Evolutionary conservation across 805 yeast species (phyloP).

Genomic region (Saccharomyces mikatae): DNA sequence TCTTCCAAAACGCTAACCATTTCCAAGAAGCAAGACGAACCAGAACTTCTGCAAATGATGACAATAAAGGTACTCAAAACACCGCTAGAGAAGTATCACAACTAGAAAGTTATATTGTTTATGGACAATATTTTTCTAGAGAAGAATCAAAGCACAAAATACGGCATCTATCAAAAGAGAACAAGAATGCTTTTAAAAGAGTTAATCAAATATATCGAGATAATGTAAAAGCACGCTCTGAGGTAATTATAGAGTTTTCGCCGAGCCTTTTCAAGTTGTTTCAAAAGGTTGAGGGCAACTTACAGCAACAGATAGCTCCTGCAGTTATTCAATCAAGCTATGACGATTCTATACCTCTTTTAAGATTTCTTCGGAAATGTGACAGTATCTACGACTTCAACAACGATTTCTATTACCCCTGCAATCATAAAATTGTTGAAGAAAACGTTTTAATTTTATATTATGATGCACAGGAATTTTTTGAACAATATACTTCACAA

Average conservation of each 20-base stretch:
- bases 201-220: constrained; percentile 35
- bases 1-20: background rate
- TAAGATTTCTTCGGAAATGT: constrained; percentile 45
- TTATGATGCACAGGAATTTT: constrained; percentile 41
- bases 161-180: background rate
- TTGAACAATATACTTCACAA: constrained; percentile 28
- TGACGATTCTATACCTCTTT: constrained; percentile 33
- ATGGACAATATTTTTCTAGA: constrained; percentile 15
- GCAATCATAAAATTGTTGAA: constrained; percentile 31
- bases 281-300: constrained; percentile 19
- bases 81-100: background rate
- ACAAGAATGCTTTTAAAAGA: constrained; percentile 20
- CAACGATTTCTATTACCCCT: constrained; percentile 50
- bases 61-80: background rate
- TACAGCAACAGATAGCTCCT: constrained; percentile 13
- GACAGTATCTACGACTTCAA: constrained; percentile 41
- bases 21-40: constrained; percentile 5
- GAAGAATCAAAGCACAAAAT: constrained; percentile 16
- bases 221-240: constrained; percentile 43
- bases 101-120: constrained; percentile 16
- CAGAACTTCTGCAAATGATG: background rate
- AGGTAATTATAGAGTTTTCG: constrained; percentile 43
- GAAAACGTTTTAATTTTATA: constrained; percentile 41
- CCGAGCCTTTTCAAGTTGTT: constrained; percentile 23
- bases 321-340: constrained; percentile 20